These are phyloP conservation scores for Diplodia seriata DNA, from an alignment of 2,329 filamentous ascomycete species.

Conservation along the genomic window DNA sequence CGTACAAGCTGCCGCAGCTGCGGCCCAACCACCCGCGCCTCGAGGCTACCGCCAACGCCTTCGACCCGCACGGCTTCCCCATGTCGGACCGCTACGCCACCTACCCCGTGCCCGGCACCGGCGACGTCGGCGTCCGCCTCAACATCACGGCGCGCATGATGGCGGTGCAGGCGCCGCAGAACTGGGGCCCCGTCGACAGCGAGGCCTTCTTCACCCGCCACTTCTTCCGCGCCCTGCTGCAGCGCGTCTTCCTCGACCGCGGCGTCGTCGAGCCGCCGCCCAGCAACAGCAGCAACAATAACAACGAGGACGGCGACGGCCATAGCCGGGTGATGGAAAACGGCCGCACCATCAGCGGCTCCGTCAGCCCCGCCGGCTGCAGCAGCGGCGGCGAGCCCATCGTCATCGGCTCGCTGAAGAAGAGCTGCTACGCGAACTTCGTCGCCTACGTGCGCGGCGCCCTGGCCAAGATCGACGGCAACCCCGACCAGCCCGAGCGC, in stretches of 20 bases:
- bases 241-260: conserved; percentile 88
- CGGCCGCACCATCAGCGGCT: conserved; percentile 49
- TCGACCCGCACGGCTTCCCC: conserved; percentile 90
- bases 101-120: conserved; percentile 43
- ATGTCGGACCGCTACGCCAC: conserved; percentile 76
- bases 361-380: conserved; percentile 86
- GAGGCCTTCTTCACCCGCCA: conserved; percentile 90
- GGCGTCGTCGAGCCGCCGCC: conserved; percentile 71
- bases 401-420: conserved; percentile 84
- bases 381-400: conserved; percentile 78
- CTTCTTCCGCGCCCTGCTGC: conserved; percentile 88
- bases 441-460: conserved; percentile 86
- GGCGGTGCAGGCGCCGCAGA: conserved; percentile 93
- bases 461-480: conserved; percentile 55
- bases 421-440: conserved; percentile 78
- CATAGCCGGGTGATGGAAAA: conserved; percentile 39
- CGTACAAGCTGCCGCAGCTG: conserved; percentile 81
- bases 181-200: conserved; percentile 85
- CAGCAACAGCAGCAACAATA: conserved; percentile 37
- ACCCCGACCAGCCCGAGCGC: conserved; percentile 56
- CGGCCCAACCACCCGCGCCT: conserved; percentile 77
- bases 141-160: conserved; percentile 99
- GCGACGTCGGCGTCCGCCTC: conserved; percentile 70
- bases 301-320: conserved; percentile 50
- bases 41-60: conserved; percentile 70